Conservation (phyloP, 345 rosid species). For the Garcia nutans region DNA sequence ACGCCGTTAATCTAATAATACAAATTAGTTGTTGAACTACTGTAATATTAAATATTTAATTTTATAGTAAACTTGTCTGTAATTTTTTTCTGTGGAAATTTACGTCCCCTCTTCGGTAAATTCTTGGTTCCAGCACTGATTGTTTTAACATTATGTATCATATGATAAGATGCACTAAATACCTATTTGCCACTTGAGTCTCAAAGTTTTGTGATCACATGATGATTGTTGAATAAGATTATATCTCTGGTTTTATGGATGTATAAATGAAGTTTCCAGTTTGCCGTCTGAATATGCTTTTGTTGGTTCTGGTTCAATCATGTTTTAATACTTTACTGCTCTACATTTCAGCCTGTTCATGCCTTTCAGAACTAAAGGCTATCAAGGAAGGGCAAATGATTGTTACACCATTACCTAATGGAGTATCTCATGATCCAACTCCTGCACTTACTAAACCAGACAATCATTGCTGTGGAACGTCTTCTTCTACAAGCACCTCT, state of each 20-base stretch:
- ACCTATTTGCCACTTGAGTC: background rate
- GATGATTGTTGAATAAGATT: background rate
- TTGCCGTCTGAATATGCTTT: background rate
- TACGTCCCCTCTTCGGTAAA: too few relatives aligned
- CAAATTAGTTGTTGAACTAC: too few relatives aligned
- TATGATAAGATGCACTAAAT: background rate
- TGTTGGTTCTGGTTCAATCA: background rate
- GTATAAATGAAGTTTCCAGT: background rate
- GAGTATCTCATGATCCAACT: conserved; percentile 8
- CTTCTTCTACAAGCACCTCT: conserved; percentile 23
- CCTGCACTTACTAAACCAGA: conserved; percentile 22
- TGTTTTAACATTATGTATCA: background rate
- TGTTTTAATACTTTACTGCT: conserved; percentile 20
- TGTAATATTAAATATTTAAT: too few relatives aligned
- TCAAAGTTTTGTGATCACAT: background rate
- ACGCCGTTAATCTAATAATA: too few relatives aligned
- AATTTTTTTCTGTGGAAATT: too few relatives aligned
- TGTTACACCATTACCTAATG: conserved; percentile 23
- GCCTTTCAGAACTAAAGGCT: conserved; percentile 38
- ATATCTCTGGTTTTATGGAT: background rate
- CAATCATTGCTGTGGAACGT: conserved; percentile 40
- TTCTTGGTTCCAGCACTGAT: too few relatives aligned
- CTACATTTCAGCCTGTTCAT: conserved; percentile 34
- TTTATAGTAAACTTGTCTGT: too few relatives aligned
- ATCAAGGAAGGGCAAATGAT: conserved; percentile 33